Base-by-base conservation (phyloP, 768 basidiomycete genomes). In the Suillus sp. region DNA sequence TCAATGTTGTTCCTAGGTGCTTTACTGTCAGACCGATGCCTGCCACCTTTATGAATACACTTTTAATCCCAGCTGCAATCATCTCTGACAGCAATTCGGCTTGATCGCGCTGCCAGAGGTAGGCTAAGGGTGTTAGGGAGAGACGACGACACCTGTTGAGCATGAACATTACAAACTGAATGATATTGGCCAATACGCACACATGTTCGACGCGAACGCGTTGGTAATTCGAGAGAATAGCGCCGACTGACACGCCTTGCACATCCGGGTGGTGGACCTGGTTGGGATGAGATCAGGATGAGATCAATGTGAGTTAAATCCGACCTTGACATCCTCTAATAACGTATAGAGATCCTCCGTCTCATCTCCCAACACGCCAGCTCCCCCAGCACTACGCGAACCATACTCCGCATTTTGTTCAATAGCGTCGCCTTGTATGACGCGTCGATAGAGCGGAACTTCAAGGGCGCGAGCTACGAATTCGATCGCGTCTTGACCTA, bases 161-260 rank as follows among this genome's bases (percentile, higher is more conserved):
- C 18, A 55, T 48, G 55, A 38, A 54, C 65, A 62, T 64, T 55
- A 18, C 22, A 30, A 53, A 40, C 30, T 34, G 30, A 43, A 27
- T 10, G 32, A 35, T 14, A 22, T 42, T 54, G 9, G 3, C 25
- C 61, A 14, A 43, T 4, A 61, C 91, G 76, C 68, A 95, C 93
- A 99, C 96, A 83, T 99, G 96, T 77, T 99, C 97, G 14, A 99
- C 95, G 60, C 97, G 87, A 20, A 98, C 89, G 30, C 97, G 86
- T 70, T 99, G 97, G 71, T 99, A 99, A 72, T 94, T 96, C 34
- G 97, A 99, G 37, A 99, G 84, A 64, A 99, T 99, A 6, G 97
- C 96, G 3, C 97, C 97, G 25, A 96, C 94, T 10, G 96, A 92
- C 30, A 99, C 91, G 10, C 87, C 96, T 74, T 89, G 79, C 25